Percentiles rank a stretch among this genome's conserved stretches.
These are phyloP conservation scores for Lachancea lanzarotensis DNA, from an alignment of 805 yeast genomes.

Conservation along the genomic window DNA sequence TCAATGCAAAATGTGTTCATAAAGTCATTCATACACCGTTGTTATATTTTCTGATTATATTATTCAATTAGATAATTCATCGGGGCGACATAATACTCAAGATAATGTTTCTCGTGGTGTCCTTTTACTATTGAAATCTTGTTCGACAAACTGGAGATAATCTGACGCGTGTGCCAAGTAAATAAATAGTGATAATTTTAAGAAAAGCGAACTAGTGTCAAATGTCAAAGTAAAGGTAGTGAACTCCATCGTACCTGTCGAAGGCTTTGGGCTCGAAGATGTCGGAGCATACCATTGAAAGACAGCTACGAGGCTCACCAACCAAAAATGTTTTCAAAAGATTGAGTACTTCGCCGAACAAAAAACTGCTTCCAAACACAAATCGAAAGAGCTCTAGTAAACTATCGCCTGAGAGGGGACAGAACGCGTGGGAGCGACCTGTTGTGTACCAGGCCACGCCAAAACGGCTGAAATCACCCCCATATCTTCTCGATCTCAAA, in stretches of 20 bases:
- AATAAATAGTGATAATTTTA: no score
- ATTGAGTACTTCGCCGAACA: slow-evolving; percentile 24
- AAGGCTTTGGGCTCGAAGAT: not conserved
- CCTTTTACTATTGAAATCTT: no score
- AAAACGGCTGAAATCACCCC: slow-evolving; percentile 22
- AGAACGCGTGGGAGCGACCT: slow-evolving; percentile 2
- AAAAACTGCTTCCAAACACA: slow-evolving; percentile 11
- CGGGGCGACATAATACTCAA: no score
- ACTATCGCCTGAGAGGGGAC: slow-evolving; percentile 14
- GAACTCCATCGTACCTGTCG: no score
- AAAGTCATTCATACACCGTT: no score
- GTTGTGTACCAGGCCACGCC: slow-evolving; percentile 27
- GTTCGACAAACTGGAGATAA: no score
- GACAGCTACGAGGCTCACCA: slow-evolving; percentile 4
- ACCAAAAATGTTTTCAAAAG: slow-evolving; percentile 21
- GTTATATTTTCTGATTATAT: no score
- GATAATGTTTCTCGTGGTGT: not conserved
- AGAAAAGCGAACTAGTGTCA: no score
- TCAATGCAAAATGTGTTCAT: not conserved
- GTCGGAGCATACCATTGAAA: not conserved
- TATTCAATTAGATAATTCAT: no score
- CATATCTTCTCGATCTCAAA: slow-evolving; percentile 14
- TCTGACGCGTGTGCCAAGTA: no score
- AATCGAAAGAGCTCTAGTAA: slow-evolving; percentile 21
- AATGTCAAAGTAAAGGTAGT: no score